These are phyloP conservation scores for Cryptococcus sp. DNA, from an alignment of 1,284 basidiomycete genomes.

Conservation along the genomic window DNA sequence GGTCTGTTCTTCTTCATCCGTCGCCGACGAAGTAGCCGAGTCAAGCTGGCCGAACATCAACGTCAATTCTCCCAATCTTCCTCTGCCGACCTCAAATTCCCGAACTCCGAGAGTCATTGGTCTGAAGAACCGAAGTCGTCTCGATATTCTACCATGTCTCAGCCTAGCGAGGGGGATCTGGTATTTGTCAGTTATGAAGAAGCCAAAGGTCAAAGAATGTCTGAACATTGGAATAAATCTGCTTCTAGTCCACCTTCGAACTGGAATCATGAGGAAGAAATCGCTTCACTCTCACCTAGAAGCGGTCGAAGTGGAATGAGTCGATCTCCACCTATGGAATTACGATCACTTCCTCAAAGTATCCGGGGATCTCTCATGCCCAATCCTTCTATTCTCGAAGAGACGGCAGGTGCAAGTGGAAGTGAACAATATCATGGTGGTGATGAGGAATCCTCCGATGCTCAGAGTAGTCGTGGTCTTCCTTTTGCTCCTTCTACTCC, in stretches of 20 bases:
- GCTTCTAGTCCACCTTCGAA: neutral
- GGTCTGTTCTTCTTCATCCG: constrained; percentile 4
- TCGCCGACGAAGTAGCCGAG: constrained; percentile 5
- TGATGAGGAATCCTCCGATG: neutral
- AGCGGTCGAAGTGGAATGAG: constrained; percentile 1
- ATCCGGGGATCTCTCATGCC: neutral
- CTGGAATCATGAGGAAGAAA: neutral
- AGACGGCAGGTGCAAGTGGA: neutral
- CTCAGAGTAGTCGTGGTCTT: neutral
- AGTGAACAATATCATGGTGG: neutral
- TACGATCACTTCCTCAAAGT: neutral
- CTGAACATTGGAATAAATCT: constrained; percentile 12
- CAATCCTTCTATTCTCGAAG: neutral
- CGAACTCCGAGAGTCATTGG: neutral
- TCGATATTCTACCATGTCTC: neutral
- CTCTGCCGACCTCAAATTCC: neutral
- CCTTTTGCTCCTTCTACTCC: constrained; percentile 2
- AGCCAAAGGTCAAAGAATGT: constrained; percentile 10
- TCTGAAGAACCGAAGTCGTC: neutral
- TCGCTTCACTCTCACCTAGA: neutral
- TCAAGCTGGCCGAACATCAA: neutral
- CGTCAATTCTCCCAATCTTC: neutral
- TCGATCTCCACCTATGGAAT: neutral
- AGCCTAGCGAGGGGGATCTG: neutral
- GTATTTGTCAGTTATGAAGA: constrained; percentile 22